Percentiles rank a stretch among this genome's conserved stretches.
Conservation (phyloP, 805 yeast species). For the Candida glaebosa region DNA sequence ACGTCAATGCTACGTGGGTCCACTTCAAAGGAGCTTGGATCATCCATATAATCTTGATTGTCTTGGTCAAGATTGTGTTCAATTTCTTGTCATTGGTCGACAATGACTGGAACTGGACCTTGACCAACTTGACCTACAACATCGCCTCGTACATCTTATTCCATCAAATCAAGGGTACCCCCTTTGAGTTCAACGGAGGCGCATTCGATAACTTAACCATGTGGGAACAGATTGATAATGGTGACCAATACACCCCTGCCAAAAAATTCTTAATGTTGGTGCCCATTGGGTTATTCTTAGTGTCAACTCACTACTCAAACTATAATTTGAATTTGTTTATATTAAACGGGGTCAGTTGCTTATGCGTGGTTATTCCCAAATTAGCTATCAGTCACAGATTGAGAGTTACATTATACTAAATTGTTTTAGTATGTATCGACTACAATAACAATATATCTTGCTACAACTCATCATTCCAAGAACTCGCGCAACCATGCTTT, state of each 20-base stretch:
- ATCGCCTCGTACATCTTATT: conserved; percentile 94
- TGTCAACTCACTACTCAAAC: conserved; percentile 86
- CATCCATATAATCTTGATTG: conserved; percentile 80
- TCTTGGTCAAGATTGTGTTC: conserved; percentile 69
- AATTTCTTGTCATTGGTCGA: conserved; percentile 79
- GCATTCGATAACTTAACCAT: conserved; percentile 93
- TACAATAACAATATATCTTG: not conserved
- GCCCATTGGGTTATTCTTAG: conserved; percentile 83
- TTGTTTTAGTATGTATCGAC: too few relatives aligned
- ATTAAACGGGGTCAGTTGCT: conserved; percentile 75
- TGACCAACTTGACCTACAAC: conserved; percentile 86
- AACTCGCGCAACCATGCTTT: too few relatives aligned
- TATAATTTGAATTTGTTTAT: conserved; percentile 78
- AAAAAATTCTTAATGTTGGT: conserved; percentile 89
- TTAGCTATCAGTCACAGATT: conserved; percentile 78
- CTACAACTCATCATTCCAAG: not conserved
- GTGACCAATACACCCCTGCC: conserved; percentile 95
- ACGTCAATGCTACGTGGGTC: conserved; percentile 95
- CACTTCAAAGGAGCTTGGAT: conserved; percentile 96
- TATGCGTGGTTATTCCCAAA: conserved; percentile 88
- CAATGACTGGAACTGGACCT: conserved; percentile 87
- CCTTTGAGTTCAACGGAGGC: conserved; percentile 94
- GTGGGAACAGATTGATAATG: conserved; percentile 98
- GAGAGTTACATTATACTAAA: conserved; percentile 51
- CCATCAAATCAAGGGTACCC: conserved; percentile 94